Evolutionary conservation across 106 monocot species (phyloP).

Genomic region (Apostasia shenzhenica): DNA sequence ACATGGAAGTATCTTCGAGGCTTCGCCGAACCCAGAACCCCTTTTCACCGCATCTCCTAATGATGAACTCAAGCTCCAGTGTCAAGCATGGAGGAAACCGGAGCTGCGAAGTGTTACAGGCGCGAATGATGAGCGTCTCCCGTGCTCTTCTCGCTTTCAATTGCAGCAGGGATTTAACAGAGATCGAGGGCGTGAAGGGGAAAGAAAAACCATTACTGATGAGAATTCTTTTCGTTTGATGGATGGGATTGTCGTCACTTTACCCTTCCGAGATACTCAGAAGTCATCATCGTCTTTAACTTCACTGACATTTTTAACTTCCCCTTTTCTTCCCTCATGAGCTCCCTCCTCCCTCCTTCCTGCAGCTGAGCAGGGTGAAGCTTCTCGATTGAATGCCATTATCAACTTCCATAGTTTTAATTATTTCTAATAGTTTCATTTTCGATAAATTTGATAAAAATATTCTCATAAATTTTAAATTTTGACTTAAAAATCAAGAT

Average conservation of each 20-base stretch:
- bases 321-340: neutral
- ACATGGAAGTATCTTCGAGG: neutral
- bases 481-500: no score
- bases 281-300: constrained; percentile 4
- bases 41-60: constrained; percentile 5
- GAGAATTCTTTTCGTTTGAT: constrained; percentile 8
- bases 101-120: constrained; percentile 2
- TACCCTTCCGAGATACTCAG: constrained; percentile 17
- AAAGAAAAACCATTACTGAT: neutral
- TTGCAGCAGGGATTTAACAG: neutral
- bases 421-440: no score
- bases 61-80: constrained; percentile 12
- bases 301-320: neutral
- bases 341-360: neutral
- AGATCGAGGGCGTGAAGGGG: neutral
- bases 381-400: no score
- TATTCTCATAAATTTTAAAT: no score
- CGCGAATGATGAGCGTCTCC: constrained; percentile 4
- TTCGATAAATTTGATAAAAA: no score
- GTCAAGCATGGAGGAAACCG: constrained; percentile 29
- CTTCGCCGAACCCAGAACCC: neutral
- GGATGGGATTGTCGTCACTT: constrained; percentile 23
- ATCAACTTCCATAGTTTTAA: no score
- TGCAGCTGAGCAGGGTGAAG: no score
- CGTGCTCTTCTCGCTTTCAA: neutral